Conservation (phyloP, 1,284 basidiomycete species). For the Leccinum solheimii region DNA sequence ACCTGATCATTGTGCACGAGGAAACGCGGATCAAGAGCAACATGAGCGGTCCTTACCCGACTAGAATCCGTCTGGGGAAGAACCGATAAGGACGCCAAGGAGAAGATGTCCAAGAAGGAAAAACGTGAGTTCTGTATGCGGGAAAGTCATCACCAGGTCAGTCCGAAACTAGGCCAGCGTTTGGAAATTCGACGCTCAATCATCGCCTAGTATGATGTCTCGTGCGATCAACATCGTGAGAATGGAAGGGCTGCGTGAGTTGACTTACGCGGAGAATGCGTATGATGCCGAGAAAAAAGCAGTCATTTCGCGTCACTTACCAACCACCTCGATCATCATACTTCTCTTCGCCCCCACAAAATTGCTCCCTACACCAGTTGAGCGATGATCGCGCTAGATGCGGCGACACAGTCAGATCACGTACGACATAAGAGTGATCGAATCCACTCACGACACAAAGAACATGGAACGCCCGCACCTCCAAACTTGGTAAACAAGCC, state of each 20-base stretch:
- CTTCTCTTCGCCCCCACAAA: constrained; percentile 92
- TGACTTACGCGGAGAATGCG: background rate
- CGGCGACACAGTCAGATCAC: background rate
- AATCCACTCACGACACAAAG: constrained; percentile 69
- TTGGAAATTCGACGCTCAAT: constrained; percentile 27
- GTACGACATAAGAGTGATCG: background rate
- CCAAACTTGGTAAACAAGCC: constrained; percentile 83
- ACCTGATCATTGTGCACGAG: background rate
- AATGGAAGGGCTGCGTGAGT: constrained; percentile 77
- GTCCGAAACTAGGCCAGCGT: background rate
- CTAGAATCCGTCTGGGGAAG: constrained; percentile 58
- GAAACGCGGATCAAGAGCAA: constrained; percentile 1
- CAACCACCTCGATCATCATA: constrained; percentile 98
- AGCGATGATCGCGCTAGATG: constrained; percentile 53
- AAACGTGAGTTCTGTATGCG: constrained; percentile 69
- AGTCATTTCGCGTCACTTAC: constrained; percentile 45
- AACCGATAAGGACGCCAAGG: constrained; percentile 87
- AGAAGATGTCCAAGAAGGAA: constrained; percentile 83
- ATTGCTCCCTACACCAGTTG: constrained; percentile 90
- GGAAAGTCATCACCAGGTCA: constrained; percentile 11
- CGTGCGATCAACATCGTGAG: constrained; percentile 77
- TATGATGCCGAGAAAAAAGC: background rate
- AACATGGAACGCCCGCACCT: constrained; percentile 95
- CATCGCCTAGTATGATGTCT: constrained; percentile 46
- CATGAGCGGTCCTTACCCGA: background rate